These are phyloP conservation scores for Saccharum officinarum DNA, from an alignment of 176 grass and related monocot species.

Conservation along the genomic window DNA sequence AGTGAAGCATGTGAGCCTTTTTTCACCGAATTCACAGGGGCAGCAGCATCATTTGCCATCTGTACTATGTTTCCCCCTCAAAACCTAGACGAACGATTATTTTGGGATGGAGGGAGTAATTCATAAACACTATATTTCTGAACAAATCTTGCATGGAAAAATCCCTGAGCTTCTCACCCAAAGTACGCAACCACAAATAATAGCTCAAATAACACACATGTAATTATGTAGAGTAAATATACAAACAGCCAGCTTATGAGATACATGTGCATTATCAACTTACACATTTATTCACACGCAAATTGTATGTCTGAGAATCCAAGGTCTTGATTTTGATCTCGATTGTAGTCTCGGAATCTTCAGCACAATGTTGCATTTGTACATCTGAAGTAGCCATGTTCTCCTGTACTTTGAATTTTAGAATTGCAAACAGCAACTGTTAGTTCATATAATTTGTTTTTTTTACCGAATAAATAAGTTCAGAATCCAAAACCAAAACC, in stretches of 20 bases:
- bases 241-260: slow-evolving; percentile 15
- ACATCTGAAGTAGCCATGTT: slow-evolving; percentile 64
- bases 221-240: slow-evolving; percentile 15
- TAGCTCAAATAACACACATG: neutral
- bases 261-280: slow-evolving; percentile 38
- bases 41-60: neutral
- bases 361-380: slow-evolving; percentile 39
- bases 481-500: neutral
- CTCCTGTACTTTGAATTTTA: slow-evolving; percentile 19
- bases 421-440: neutral
- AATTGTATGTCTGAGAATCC: slow-evolving; percentile 92
- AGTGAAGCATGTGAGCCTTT: neutral
- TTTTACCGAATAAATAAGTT: neutral
- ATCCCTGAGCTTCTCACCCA: neutral
- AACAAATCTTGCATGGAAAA: slow-evolving; percentile 27
- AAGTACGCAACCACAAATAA: slow-evolving; percentile 11
- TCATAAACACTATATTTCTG: neutral
- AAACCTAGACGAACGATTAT: neutral
- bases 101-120: neutral
- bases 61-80: neutral
- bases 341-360: slow-evolving; percentile 59
- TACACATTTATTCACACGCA: slow-evolving; percentile 94
- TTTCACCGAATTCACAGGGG: neutral
- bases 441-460: neutral
- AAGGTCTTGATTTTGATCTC: slow-evolving; percentile 99